phyloP scores from a whole-genome alignment of 768 basidiomycete species.

The Boletus rufocinnamomeus region DNA sequence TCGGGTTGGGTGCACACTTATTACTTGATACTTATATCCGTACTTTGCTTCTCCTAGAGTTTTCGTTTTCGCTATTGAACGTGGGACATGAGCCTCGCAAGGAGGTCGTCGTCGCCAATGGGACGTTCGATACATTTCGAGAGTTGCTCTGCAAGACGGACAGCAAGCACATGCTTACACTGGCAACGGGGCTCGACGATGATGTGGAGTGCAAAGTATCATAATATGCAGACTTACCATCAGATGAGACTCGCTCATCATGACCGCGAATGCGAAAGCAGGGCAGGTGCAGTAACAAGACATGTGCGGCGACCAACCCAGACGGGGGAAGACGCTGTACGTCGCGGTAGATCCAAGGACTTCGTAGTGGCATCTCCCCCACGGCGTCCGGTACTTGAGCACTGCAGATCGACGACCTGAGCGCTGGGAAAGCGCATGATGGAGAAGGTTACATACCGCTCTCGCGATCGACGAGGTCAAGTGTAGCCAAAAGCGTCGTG shows the following conservation, averaged over 20 bases:
- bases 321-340: constrained; percentile 55
- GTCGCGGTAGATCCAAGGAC: constrained; percentile 66
- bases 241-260: constrained; percentile 58
- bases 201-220: not conserved
- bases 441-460: constrained; percentile 48
- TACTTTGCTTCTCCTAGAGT: constrained; percentile 9
- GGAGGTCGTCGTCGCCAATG: constrained; percentile 50
- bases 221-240: constrained; percentile 50
- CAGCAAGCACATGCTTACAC: constrained; percentile 83
- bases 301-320: constrained; percentile 42
- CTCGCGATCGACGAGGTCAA: constrained; percentile 75
- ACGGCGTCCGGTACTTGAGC: constrained; percentile 56
- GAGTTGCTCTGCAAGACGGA: constrained; percentile 57
- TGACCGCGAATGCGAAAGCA: constrained; percentile 65
- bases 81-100: constrained; percentile 28
- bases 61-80: constrained; percentile 8
- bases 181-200: constrained; percentile 30
- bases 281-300: constrained; percentile 75
- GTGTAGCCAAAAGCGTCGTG: constrained; percentile 61
- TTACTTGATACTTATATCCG: constrained; percentile 17
- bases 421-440: not conserved
- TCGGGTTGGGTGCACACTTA: constrained; percentile 9
- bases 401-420: constrained; percentile 42
- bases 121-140: constrained; percentile 52
- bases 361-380: constrained; percentile 63